These are phyloP conservation scores for Cladophialophora exuberans DNA, from an alignment of 2,329 filamentous ascomycete genomes.

Conservation along the genomic window DNA sequence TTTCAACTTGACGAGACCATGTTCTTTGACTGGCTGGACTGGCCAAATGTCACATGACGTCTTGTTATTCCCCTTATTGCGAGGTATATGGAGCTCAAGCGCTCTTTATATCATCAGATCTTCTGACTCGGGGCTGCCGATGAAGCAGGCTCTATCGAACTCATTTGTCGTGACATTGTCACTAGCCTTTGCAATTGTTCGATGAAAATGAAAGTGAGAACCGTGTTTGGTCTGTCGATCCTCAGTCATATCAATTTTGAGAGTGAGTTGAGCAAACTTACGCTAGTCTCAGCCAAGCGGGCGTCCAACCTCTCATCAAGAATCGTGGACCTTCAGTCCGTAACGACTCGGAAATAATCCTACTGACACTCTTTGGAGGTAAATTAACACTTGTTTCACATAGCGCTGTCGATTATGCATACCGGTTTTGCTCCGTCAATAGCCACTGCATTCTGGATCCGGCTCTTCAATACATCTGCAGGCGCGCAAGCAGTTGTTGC, in stretches of 20 bases:
- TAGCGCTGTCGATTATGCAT: neutral
- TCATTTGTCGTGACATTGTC: conserved; percentile 30
- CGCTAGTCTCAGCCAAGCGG: conserved; percentile 27
- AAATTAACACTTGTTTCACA: conserved; percentile 2
- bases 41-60: conserved; percentile 40
- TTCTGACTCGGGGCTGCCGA: conserved; percentile 5
- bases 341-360: conserved; percentile 22
- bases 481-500: conserved; percentile 28
- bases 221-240: conserved; percentile 20
- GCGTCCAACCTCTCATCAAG: conserved; percentile 26
- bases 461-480: conserved; percentile 27
- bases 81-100: too few species aligned
- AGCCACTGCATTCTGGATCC: conserved; percentile 24
- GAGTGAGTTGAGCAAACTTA: conserved; percentile 3
- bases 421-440: conserved; percentile 24
- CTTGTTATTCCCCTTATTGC: neutral
- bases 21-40: conserved; percentile 59
- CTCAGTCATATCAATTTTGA: neutral
- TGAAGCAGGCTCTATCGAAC: neutral
- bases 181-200: conserved; percentile 27
- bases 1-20: conserved; percentile 64
- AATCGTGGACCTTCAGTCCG: conserved; percentile 25
- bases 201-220: conserved; percentile 28
- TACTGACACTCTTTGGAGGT: conserved; percentile 18
- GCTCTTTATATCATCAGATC: conserved; percentile 2